Conservation (phyloP, 2,329 filamentous ascomycete species). For the Colletotrichum sidae region DNA sequence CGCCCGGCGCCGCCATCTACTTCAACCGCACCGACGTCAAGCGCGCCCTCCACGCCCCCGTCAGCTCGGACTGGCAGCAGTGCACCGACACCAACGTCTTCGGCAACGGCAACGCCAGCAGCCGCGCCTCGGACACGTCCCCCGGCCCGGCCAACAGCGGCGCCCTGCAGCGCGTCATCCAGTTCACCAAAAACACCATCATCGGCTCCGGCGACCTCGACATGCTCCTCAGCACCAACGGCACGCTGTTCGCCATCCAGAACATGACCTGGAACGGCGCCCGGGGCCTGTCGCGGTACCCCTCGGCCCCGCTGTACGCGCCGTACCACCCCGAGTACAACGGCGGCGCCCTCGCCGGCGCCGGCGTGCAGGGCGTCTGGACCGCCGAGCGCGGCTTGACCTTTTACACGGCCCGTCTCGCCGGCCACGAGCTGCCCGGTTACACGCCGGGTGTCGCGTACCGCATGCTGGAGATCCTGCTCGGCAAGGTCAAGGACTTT, state of each 20-base stretch:
- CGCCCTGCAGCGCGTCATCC: constrained; percentile 43
- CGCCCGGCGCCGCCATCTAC: constrained; percentile 72
- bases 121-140: constrained; percentile 26
- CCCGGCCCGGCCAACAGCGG: constrained; percentile 27
- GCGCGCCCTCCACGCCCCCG: constrained; percentile 73
- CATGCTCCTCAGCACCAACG: constrained; percentile 71
- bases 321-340: constrained; percentile 47
- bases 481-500: constrained; percentile 42
- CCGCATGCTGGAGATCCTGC: constrained; percentile 43
- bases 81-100: constrained; percentile 44
- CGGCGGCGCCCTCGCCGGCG: constrained; percentile 19
- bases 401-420: constrained; percentile 36
- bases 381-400: constrained; percentile 37
- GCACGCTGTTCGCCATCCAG: constrained; percentile 72
- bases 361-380: constrained; percentile 35
- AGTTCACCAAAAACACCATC: constrained; percentile 47
- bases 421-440: constrained; percentile 43
- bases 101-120: constrained; percentile 36
- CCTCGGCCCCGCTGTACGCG: constrained; percentile 41
- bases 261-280: constrained; percentile 78
- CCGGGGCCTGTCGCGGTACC: constrained; percentile 70
- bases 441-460: constrained; percentile 45
- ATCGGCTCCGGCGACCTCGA: constrained; percentile 51
- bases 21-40: constrained; percentile 80
- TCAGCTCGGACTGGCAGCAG: constrained; percentile 43